These are phyloP conservation scores for Trypanosoma avium DNA, from an alignment of 208 protist genomes.

Conservation along the genomic window DNA sequence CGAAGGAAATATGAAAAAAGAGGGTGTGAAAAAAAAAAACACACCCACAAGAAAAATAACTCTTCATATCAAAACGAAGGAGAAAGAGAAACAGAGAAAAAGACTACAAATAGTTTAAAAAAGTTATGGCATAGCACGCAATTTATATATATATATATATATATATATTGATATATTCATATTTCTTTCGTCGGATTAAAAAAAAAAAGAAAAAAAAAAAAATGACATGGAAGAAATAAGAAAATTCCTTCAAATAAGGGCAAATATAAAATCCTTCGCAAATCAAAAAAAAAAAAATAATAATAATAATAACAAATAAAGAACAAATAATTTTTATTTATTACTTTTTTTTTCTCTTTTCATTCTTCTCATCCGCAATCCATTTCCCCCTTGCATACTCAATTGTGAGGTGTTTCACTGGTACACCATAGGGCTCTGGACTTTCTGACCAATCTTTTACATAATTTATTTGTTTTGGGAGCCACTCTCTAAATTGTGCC, in stretches of 20 bases:
- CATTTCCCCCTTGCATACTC: slow-evolving; percentile 53
- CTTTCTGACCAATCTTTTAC: slow-evolving; percentile 52
- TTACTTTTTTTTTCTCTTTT: background rate
- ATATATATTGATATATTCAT: background rate
- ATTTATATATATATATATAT: background rate
- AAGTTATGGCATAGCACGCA: too few species aligned
- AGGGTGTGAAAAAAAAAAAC: too few species aligned
- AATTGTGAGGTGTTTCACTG: slow-evolving; percentile 51
- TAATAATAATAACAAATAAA: background rate
- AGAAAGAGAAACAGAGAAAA: slow-evolving; percentile 1
- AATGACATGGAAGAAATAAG: background rate
- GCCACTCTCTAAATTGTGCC: slow-evolving; percentile 53
- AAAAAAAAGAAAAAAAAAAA: background rate
- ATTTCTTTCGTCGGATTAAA: background rate
- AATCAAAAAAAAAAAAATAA: slow-evolving; percentile 1
- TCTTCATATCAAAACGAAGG: background rate
- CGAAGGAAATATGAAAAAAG: too few species aligned
- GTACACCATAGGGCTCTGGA: slow-evolving; percentile 21
- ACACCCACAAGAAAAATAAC: too few species aligned
- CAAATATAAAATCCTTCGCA: background rate
- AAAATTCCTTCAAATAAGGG: background rate
- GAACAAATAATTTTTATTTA: background rate
- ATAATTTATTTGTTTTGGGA: slow-evolving; percentile 66
- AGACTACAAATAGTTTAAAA: too few species aligned
- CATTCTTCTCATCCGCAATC: slow-evolving; percentile 21